Base-by-base conservation (phyloP, 192 early-diverging fungal genomes). In the Umbelopsis isabellina region DNA sequence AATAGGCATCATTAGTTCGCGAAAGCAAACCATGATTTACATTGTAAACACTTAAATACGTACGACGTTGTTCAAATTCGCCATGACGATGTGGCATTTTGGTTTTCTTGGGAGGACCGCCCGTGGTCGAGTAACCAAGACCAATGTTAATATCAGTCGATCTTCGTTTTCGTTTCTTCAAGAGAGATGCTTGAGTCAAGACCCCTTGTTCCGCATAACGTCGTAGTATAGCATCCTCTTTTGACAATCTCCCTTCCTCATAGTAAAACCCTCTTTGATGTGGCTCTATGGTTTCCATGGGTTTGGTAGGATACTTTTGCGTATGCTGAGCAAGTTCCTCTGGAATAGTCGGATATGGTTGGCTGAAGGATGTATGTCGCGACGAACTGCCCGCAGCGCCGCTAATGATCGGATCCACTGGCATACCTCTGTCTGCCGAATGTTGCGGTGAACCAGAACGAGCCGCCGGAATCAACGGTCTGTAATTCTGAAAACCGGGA, bases 41-140 rank as follows among this genome's bases (percentile, higher is more conserved):
- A 65, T 21, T 67, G 41, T 46, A 16, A 58, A 23, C 8, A 1
- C 4, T 10, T 50, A 22, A 44, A 37, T 41, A 67, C 71, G 49
- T 73, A 80, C 79, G 79, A 71, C 79, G 47, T 47, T 65, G 68
- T 51, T 80, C 79, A 58, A 80, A 80, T 53, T 76, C 79, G 13
- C 79, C 79, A 49, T 80, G 79, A 33, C 79, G 58, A 46, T 80
- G 79, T 44, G 79, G 79, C 47, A 73, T 75, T 70, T 80, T 80
- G 23, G 74, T 68, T 55, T 79, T 79, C 46, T 75, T 79, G 12
- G 71, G 51, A 61, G 68, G 61, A 12, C 41, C 15, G 30, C 68
- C 72, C 4, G 70, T 23, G 23, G 61, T 66, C 18, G 75, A 49
- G 21, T 69, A 49, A 35, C 65, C 70, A 35, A 65, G 72, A 37